Evolutionary conservation across 176 grass and related monocot species (phyloP).

Genomic region (Oryza meyeriana): DNA sequence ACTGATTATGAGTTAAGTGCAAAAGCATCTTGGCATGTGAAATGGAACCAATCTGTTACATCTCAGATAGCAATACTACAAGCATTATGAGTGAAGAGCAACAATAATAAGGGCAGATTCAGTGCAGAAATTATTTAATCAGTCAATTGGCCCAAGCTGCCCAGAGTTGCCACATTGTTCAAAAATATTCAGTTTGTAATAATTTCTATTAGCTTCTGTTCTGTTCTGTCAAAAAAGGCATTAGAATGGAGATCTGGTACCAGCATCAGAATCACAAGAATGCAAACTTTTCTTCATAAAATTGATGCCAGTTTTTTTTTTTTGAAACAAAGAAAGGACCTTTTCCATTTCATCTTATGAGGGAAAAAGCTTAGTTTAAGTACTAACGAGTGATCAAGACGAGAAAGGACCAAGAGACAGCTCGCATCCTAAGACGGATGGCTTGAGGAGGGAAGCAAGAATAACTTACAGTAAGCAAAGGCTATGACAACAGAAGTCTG

Average conservation of each 20-base stretch:
- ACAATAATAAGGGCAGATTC: neutral
- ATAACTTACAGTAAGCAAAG: neutral
- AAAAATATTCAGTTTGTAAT: neutral
- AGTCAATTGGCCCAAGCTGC: neutral
- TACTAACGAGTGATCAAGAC: neutral
- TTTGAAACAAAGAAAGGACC: neutral
- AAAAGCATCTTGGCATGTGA: neutral
- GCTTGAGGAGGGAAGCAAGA: neutral
- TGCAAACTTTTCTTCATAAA: neutral
- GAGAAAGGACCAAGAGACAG: neutral
- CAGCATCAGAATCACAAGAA: neutral
- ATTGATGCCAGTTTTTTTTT: neutral
- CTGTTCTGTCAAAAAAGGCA: neutral
- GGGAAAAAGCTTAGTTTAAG: too few species aligned
- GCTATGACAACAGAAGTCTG: neutral
- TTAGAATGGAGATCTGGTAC: neutral
- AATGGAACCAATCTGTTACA: neutral
- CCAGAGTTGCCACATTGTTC: neutral
- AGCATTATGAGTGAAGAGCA: neutral
- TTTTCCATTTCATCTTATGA: neutral
- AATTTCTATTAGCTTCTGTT: neutral
- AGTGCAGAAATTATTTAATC: neutral
- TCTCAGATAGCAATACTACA: neutral
- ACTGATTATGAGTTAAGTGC: neutral
- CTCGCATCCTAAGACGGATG: neutral